Percentiles rank a stretch among this genome's conserved stretches.
Evolutionary conservation across 164 flowering plant genomes (phyloP).

Genomic region (Stephania yunnanensis): DNA sequence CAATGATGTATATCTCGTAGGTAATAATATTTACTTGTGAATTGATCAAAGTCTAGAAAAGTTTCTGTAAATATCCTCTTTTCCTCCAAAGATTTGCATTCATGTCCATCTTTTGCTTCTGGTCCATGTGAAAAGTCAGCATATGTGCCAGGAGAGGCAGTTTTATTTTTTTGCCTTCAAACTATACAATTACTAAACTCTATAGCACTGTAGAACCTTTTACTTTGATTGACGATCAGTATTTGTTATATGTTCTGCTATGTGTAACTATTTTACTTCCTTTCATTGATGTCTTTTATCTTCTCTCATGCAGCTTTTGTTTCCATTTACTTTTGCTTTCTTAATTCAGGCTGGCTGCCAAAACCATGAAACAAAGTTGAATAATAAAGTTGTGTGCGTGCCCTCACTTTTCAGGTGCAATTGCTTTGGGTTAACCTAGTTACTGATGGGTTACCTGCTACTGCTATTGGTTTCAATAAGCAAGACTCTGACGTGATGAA

Average conservation of each 20-base stretch:
- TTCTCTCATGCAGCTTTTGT: neutral
- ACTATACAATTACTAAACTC: neutral
- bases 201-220: neutral
- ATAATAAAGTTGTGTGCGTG: conserved; percentile 3
- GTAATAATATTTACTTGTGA: no score
- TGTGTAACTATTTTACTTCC: neutral
- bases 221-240: neutral
- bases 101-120: no score
- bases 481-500: conserved; percentile 97
- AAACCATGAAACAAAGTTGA: neutral
- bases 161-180: no score
- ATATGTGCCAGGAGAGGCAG: neutral
- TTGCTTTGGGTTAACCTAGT: conserved; percentile 97
- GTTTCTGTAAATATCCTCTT: no score
- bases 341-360: neutral
- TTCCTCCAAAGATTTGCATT: no score
- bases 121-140: no score
- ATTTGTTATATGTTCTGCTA: neutral
- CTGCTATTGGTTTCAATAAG: conserved; percentile 97
- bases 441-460: conserved; percentile 99
- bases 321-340: neutral
- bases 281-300: neutral
- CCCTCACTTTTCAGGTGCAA: conserved; percentile 60
- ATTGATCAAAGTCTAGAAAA: no score
- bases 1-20: no score